Conservation (phyloP, 2,329 filamentous ascomycete species). For the Botrytis galanthina region DNA sequence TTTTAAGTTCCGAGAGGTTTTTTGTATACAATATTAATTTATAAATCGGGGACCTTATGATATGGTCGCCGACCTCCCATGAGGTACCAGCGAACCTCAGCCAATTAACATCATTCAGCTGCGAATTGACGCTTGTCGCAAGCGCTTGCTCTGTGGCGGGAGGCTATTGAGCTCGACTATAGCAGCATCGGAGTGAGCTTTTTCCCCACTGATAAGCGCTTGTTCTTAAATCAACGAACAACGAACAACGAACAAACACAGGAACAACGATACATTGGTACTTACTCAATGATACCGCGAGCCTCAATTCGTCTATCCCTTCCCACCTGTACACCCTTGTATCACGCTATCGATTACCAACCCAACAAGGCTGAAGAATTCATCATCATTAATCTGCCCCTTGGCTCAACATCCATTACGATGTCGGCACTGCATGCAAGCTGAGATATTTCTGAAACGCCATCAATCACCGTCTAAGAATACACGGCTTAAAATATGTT, state of each 20-base stretch:
- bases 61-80: slow-evolving; percentile 21
- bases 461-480: slow-evolving; percentile 15
- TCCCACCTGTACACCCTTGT: slow-evolving; percentile 13
- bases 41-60: slow-evolving; percentile 17
- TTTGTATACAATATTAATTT: slow-evolving; percentile 12
- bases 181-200: neutral
- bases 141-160: slow-evolving; percentile 12
- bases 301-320: slow-evolving; percentile 2
- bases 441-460: slow-evolving; percentile 20
- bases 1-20: slow-evolving; percentile 1
- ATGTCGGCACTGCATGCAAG: slow-evolving; percentile 17
- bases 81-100: slow-evolving; percentile 10
- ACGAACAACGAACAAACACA: slow-evolving; percentile 7
- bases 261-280: slow-evolving; percentile 2
- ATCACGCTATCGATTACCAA: slow-evolving; percentile 14
- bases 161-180: neutral
- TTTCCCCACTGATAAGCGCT: slow-evolving; percentile 1
- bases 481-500: slow-evolving; percentile 13
- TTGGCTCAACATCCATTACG: neutral
- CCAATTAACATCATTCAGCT: slow-evolving; percentile 20
- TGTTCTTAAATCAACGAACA: slow-evolving; percentile 12
- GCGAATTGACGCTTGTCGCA: slow-evolving; percentile 12
- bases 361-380: slow-evolving; percentile 20
- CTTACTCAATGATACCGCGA: slow-evolving; percentile 2
- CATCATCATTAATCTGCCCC: slow-evolving; percentile 8